Conservation (phyloP, 2,329 filamentous ascomycete species). For the Fusarium goolgardi region DNA sequence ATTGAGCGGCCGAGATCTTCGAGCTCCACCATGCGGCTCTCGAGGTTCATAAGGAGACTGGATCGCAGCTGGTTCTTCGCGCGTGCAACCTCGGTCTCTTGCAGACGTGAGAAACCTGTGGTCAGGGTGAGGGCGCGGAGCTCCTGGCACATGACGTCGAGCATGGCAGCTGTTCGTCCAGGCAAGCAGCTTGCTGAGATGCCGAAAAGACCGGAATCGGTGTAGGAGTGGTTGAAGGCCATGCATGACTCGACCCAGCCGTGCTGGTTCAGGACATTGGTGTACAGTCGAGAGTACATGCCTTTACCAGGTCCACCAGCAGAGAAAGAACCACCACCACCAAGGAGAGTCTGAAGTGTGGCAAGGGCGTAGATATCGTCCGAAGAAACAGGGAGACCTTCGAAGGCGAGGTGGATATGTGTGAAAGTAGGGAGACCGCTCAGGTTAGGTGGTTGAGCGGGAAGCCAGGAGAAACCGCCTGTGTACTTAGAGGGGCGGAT, state of each 20-base stretch:
- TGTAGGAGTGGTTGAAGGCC: slow-evolving; percentile 97
- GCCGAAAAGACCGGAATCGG: slow-evolving; percentile 93
- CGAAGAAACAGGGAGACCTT: slow-evolving; percentile 89
- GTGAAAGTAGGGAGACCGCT: slow-evolving; percentile 79
- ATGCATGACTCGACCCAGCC: slow-evolving; percentile 97
- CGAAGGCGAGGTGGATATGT: slow-evolving; percentile 95
- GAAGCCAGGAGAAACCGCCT: slow-evolving; percentile 89
- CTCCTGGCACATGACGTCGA: slow-evolving; percentile 95
- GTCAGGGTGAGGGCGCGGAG: slow-evolving; percentile 82
- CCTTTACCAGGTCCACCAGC: slow-evolving; percentile 97
- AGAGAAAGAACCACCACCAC: slow-evolving; percentile 95
- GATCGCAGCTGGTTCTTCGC: slow-evolving; percentile 97
- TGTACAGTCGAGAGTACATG: slow-evolving; percentile 98
- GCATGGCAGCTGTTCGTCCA: slow-evolving; percentile 80
- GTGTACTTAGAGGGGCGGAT: slow-evolving; percentile 82
- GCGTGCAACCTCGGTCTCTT: slow-evolving; percentile 81
- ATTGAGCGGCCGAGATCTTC: slow-evolving; percentile 96
- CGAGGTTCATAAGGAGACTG: slow-evolving; percentile 94
- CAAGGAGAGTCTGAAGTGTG: slow-evolving; percentile 93
- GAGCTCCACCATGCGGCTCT: slow-evolving; percentile 95
- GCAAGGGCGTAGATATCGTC: slow-evolving; percentile 97
- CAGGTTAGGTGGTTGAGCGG: slow-evolving; percentile 81
- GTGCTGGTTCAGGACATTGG: slow-evolving; percentile 96
- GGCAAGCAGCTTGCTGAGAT: slow-evolving; percentile 90
- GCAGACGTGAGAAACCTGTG: slow-evolving; percentile 77